These are phyloP conservation scores for Pilobolus umbonatus DNA, from an alignment of 192 early-diverging fungal species.

Conservation along the genomic window DNA sequence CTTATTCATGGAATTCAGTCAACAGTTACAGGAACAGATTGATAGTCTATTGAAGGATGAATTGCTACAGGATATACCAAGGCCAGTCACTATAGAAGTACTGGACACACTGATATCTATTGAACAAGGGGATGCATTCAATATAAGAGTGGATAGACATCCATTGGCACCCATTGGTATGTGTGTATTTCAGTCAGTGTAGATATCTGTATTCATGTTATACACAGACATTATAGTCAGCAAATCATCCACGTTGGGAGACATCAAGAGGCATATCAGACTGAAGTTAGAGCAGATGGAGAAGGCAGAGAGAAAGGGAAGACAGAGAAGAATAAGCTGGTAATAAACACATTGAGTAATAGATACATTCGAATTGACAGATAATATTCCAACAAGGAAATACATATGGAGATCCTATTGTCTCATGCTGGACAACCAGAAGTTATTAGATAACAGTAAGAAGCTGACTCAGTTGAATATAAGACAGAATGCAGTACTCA, in stretches of 20 bases:
- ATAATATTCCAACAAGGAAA: slow-evolving; percentile 16
- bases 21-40: not conserved
- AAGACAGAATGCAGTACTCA: slow-evolving; percentile 14
- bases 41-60: not conserved
- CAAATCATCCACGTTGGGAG: slow-evolving; percentile 15
- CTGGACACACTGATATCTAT: slow-evolving; percentile 24
- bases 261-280: slow-evolving; percentile 20
- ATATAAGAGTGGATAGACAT: slow-evolving; percentile 14
- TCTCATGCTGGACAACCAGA: slow-evolving; percentile 8
- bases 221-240: slow-evolving; percentile 13
- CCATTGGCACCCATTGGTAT: slow-evolving; percentile 17
- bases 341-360: not conserved
- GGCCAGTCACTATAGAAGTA: slow-evolving; percentile 5
- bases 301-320: not conserved
- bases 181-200: not conserved
- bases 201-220: not conserved
- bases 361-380: not conserved
- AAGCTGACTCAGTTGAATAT: slow-evolving; percentile 24
- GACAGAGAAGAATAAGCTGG: slow-evolving; percentile 20
- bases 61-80: slow-evolving; percentile 14
- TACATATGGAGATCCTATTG: slow-evolving; percentile 33
- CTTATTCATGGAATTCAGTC: not conserved
- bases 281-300: not conserved
- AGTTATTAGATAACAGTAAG: slow-evolving; percentile 15
- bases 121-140: slow-evolving; percentile 22